A percentile compares a stretch with the other conserved stretches of the same genome.
These are phyloP conservation scores for Talaromyces liani DNA, from an alignment of 495 filamentous ascomycete genomes.

Conservation along the genomic window DNA sequence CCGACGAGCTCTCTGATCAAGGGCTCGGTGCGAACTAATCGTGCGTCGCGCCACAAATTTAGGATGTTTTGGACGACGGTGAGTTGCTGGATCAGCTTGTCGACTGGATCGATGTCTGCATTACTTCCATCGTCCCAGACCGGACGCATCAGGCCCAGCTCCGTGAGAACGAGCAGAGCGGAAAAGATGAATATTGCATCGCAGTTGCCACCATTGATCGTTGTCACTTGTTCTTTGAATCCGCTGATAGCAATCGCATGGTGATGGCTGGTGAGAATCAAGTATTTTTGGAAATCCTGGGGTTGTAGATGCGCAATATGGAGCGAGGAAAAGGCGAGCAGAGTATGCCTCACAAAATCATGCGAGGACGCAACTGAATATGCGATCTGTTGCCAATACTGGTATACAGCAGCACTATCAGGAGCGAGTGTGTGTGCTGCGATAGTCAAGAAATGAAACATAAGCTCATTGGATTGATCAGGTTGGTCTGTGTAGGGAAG, in stretches of 20 bases:
- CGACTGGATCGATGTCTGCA: neutral
- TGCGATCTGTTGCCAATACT: conserved; percentile 8
- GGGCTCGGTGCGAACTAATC: neutral
- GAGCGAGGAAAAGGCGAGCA: conserved; percentile 5
- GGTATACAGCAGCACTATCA: neutral
- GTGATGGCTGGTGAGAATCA: conserved; percentile 2
- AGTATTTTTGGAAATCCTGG: conserved; percentile 1
- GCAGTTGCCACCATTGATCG: neutral
- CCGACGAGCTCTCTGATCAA: conserved; percentile 5
- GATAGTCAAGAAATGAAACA: conserved; percentile 5
- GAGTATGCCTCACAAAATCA: conserved; percentile 8
- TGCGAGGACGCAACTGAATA: neutral
- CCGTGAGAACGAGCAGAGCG: neutral
- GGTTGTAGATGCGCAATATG: conserved; percentile 6
- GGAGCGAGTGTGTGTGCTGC: neutral
- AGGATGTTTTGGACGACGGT: neutral
- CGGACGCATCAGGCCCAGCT: conserved; percentile 1
- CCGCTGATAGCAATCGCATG: neutral
- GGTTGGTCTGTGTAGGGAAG: neutral
- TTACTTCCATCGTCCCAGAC: conserved; percentile 2
- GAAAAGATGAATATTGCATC: conserved; percentile 5
- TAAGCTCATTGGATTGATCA: conserved; percentile 4
- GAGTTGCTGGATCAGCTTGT: conserved; percentile 2
- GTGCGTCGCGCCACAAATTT: neutral
- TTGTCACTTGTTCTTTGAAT: neutral